Conservation (phyloP, 768 basidiomycete species). For the Strobilomyces dryophilus region DNA sequence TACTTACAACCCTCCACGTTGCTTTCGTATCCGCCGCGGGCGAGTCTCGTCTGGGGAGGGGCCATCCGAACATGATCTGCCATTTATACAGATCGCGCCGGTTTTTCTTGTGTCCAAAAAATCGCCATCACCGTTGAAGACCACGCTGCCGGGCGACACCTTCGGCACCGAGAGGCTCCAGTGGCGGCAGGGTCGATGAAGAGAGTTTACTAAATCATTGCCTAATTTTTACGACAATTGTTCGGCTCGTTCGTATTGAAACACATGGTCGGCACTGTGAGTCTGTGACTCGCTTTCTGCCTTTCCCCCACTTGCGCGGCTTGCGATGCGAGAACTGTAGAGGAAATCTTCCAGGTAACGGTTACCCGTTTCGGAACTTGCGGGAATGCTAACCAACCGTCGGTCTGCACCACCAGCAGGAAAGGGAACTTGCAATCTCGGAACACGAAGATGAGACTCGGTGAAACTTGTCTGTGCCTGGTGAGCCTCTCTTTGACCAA, state of each 20-base stretch:
- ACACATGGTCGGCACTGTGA: not conserved
- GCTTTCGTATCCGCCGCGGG: too few species aligned
- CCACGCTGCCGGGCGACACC: too few species aligned
- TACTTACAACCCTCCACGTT: too few species aligned
- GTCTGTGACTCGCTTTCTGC: constrained; percentile 1
- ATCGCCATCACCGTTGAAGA: too few species aligned
- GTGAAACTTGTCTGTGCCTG: constrained; percentile 4
- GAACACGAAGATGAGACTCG: constrained; percentile 6
- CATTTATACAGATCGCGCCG: too few species aligned
- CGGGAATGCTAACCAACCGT: not conserved
- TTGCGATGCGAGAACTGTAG: constrained; percentile 11
- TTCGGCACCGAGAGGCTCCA: too few species aligned
- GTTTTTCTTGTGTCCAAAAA: too few species aligned
- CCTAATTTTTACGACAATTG: constrained; percentile 2
- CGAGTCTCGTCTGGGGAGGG: too few species aligned
- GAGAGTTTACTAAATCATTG: not conserved
- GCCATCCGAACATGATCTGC: too few species aligned
- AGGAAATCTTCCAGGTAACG: constrained; percentile 2
- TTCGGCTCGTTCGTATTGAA: not conserved
- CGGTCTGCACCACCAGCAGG: not conserved
- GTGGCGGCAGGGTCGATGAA: not conserved
- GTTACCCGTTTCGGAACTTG: not conserved
- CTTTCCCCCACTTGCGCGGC: not conserved
- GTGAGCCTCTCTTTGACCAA: constrained; percentile 9
- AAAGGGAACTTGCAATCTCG: not conserved